Evolutionary conservation across 495 filamentous ascomycete genomes (phyloP).

Genomic region (Penicillium pancosmium): DNA sequence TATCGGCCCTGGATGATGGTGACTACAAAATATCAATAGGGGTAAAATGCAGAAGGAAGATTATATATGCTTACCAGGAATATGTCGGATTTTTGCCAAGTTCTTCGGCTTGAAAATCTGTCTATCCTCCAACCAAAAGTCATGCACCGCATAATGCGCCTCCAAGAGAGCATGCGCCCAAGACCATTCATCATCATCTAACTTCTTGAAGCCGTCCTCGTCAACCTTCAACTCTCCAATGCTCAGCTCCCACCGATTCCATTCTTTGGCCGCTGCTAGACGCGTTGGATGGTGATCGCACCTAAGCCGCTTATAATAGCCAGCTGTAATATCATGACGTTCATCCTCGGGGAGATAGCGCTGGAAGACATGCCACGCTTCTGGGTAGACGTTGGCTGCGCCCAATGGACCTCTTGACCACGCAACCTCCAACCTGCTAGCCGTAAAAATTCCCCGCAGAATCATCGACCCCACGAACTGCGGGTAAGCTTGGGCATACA

Average conservation of each 20-base stretch:
- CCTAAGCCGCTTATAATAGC: slow-evolving; percentile 39
- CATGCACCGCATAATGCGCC: slow-evolving; percentile 43
- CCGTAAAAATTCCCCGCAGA: slow-evolving; percentile 45
- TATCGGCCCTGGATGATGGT: slow-evolving; percentile 49
- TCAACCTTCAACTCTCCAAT: slow-evolving; percentile 31
- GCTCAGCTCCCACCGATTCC: slow-evolving; percentile 43
- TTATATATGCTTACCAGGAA: slow-evolving; percentile 30
- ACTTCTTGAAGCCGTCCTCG: slow-evolving; percentile 18
- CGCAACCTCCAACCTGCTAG: slow-evolving; percentile 31
- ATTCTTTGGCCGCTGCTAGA: slow-evolving; percentile 25
- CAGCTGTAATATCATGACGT: slow-evolving; percentile 27
- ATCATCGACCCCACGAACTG: slow-evolving; percentile 36
- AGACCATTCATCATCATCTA: slow-evolving; percentile 39
- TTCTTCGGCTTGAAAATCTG: slow-evolving; percentile 38
- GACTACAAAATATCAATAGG: background rate
- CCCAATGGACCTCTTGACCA: slow-evolving; percentile 28
- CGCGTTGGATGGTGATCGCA: slow-evolving; percentile 3
- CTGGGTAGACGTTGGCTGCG: slow-evolving; percentile 40
- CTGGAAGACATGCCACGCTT: slow-evolving; percentile 42
- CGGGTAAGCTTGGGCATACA: slow-evolving; percentile 46
- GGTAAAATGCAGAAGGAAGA: background rate
- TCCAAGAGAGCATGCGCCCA: slow-evolving; percentile 42
- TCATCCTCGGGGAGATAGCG: slow-evolving; percentile 35
- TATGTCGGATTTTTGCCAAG: slow-evolving; percentile 41
- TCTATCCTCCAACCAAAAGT: slow-evolving; percentile 39